Percentiles rank a stretch among this genome's conserved stretches.
phyloP scores from a whole-genome alignment of 164 flowering plant genomes.

The Nymphaea colorata region DNA sequence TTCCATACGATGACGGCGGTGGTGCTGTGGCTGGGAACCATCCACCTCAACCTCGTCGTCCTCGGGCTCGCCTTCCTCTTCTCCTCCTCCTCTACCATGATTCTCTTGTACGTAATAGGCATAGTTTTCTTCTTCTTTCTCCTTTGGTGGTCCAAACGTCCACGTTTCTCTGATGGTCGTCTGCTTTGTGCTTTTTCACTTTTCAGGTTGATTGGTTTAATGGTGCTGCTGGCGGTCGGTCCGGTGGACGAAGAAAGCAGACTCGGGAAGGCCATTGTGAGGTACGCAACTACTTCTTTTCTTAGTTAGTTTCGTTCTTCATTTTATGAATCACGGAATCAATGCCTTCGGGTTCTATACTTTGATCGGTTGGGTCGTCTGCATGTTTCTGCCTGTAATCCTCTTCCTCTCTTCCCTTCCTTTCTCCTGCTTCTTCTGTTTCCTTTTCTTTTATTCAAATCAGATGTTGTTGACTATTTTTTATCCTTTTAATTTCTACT shows the following conservation, averaged over 20 bases:
- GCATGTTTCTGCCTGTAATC: too few relatives aligned
- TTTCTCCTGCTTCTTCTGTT: too few relatives aligned
- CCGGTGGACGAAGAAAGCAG: conserved; percentile 1
- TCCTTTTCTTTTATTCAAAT: too few relatives aligned
- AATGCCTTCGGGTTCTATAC: too few relatives aligned
- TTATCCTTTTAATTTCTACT: too few relatives aligned
- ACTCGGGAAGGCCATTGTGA: not conserved
- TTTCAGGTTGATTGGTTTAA: not conserved
- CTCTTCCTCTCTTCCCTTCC: too few relatives aligned
- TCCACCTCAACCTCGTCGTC: conserved; percentile 2
- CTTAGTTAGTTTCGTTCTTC: too few relatives aligned
- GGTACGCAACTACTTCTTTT: not conserved
- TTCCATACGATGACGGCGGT: conserved; percentile 2
- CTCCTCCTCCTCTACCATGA: not conserved
- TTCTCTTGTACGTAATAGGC: not conserved
- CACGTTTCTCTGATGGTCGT: not conserved
- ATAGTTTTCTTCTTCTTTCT: not conserved
- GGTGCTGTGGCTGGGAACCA: conserved; percentile 2
- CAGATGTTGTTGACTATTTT: too few relatives aligned
- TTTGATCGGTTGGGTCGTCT: too few relatives aligned
- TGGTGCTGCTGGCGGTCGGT: not conserved
- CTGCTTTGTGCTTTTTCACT: not conserved
- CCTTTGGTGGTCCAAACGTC: too few relatives aligned
- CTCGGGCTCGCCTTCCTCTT: not conserved
- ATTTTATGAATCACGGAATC: too few relatives aligned